Conservation (phyloP, 2,329 filamentous ascomycete species). For the Diplodia corticola region DNA sequence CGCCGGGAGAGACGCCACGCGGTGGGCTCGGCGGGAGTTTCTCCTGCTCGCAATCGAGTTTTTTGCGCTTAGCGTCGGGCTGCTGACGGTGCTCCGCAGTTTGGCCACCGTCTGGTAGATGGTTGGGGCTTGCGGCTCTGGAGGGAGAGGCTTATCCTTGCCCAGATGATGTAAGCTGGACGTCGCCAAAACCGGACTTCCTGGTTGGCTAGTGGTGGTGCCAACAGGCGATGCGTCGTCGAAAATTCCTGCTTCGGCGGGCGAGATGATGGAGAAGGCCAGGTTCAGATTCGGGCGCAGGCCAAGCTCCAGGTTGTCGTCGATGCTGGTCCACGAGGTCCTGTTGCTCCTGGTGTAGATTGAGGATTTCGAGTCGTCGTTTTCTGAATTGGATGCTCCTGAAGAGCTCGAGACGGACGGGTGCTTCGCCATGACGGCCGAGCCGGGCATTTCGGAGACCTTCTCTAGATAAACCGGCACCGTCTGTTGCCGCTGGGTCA, state of each 20-base stretch:
- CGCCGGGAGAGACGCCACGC: background rate
- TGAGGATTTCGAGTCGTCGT: slow-evolving; percentile 41
- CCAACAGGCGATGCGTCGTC: slow-evolving; percentile 26
- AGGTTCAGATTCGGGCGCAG: slow-evolving; percentile 26
- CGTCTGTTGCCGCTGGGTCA: slow-evolving; percentile 6
- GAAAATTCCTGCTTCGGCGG: slow-evolving; percentile 32
- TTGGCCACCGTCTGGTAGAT: background rate
- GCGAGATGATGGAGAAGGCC: slow-evolving; percentile 29
- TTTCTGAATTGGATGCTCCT: slow-evolving; percentile 33
- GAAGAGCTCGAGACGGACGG: slow-evolving; percentile 38
- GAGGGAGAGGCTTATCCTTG: slow-evolving; percentile 9
- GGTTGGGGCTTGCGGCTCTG: background rate
- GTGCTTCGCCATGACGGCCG: background rate
- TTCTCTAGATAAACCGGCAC: slow-evolving; percentile 18
- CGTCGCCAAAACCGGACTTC: background rate
- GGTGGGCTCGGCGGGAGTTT: slow-evolving; percentile 7
- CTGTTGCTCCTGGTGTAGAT: slow-evolving; percentile 36
- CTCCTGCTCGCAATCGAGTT: background rate
- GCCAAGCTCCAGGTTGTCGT: slow-evolving; percentile 34
- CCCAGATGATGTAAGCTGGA: slow-evolving; percentile 2
- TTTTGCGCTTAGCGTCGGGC: background rate
- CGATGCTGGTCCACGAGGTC: slow-evolving; percentile 44
- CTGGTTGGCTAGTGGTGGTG: slow-evolving; percentile 13
- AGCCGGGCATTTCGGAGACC: background rate
- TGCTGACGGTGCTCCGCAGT: background rate